A percentile compares a stretch with the other conserved stretches of the same genome.
Conservation (phyloP, 345 rosid genomes). For the Aegle marmelos region DNA sequence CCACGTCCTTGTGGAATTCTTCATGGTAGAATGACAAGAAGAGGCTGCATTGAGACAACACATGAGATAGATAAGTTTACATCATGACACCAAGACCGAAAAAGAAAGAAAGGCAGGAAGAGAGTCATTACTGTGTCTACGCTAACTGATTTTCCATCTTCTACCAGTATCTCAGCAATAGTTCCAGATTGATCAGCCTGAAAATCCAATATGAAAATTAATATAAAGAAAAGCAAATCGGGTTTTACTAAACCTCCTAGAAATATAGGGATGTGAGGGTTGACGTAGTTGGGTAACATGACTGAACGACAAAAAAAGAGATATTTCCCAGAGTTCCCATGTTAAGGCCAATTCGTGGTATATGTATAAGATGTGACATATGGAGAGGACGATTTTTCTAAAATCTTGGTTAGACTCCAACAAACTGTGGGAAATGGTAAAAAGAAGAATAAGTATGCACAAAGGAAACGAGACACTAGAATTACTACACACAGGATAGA, state of each 20-base stretch:
- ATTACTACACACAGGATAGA: neutral
- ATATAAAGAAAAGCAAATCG: neutral
- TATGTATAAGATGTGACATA: neutral
- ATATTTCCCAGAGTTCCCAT: neutral
- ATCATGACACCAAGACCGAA: neutral
- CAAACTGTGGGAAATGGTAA: neutral
- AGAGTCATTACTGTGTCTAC: conserved; percentile 61
- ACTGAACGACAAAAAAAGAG: neutral
- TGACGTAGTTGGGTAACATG: neutral
- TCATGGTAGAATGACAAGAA: conserved; percentile 67
- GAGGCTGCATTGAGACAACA: conserved; percentile 56
- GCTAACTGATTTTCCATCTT: conserved; percentile 84
- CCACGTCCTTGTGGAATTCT: conserved; percentile 3
- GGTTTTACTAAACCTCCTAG: no score
- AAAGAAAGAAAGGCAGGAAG: conserved; percentile 7
- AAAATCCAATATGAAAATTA: conserved; percentile 9
- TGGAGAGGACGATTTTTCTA: neutral
- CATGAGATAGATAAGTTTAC: neutral
- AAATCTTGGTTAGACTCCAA: neutral
- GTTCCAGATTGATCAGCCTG: conserved; percentile 98
- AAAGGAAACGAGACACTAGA: neutral
- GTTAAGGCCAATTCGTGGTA: neutral
- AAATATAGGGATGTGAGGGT: neutral
- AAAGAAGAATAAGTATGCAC: neutral
- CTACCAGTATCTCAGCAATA: conserved; percentile 63